Evolutionary conservation across 1,284 basidiomycete genomes (phyloP), one percentile per base, ranked within the genome.

Genomic region (Vanrija humicola): DNA sequence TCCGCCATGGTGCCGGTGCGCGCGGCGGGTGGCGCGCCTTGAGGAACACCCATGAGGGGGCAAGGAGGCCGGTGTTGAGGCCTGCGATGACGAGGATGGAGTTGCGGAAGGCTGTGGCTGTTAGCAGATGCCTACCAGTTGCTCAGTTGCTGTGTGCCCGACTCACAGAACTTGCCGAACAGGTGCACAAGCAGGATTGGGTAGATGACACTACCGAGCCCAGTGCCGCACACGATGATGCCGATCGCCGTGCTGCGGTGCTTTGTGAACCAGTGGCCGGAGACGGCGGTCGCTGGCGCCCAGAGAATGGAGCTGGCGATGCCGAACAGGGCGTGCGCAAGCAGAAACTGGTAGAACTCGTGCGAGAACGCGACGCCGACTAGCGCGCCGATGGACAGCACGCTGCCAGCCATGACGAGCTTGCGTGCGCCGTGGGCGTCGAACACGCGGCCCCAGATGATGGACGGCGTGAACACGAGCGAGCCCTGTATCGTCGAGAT

Each of bases 251-350:
- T 70, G 6, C 67, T 64, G 25, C 73, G 60, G 39, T 56, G 61
- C 16, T 64, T 63, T 52, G 71, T 54, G 57, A 76, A 76, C 74
- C 74, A 76, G 45, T 74, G 72, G 2, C 69, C 68, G 5, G 64
- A 64, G 12, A 72, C 65, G 8, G 72, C 69, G 1, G 69, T 73
- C 1, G 68, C 64, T 0, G 70, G 68, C 0, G 71, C 62, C 55
- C 73, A 76, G 26, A 74, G 54, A 21, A 70, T 48, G 1, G 67
- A 64, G 3, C 67, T 69, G 2, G 64, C 69, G 10, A 72, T 55
- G 16, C 74, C 74, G 46, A 70, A 72, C 9, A 68, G 62, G 6
- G 67, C 56, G 46, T 74, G 72, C 2, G 69, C 66, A 1, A 75
- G 63, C 10, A 75, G 58, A 56, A 75, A 68, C 40, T 75, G 73